These are phyloP conservation scores for Termitomyces sp. DNA, from an alignment of 768 basidiomycete genomes.

Conservation along the genomic window DNA sequence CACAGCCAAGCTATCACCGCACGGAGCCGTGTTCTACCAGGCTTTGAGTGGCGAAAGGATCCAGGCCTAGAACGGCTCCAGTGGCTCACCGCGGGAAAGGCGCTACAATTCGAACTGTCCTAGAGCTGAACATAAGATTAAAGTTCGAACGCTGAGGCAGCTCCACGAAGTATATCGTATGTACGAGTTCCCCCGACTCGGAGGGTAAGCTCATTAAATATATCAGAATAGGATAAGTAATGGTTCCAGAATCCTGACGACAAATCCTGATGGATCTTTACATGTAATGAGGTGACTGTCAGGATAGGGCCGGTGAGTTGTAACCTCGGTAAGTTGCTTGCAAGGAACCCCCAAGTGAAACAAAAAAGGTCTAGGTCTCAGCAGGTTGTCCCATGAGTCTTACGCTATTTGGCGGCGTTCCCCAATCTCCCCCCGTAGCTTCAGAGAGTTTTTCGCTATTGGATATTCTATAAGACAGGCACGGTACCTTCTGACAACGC, in stretches of 20 bases:
- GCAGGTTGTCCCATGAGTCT: conserved; percentile 4
- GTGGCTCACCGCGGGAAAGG: not conserved
- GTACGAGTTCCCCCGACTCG: not conserved
- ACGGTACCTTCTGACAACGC: not conserved
- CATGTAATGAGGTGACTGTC: no score
- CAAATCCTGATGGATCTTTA: no score
- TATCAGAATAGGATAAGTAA: no score
- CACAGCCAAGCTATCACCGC: not conserved
- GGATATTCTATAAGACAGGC: not conserved
- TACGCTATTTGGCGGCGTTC: not conserved
- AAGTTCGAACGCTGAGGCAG: not conserved
- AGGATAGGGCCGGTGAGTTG: no score
- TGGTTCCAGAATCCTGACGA: no score
- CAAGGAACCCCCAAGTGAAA: no score
- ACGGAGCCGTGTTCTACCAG: not conserved
- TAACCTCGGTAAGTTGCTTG: no score
- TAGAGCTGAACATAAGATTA: not conserved
- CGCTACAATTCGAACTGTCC: not conserved
- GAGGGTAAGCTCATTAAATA: not conserved
- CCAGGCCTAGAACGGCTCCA: not conserved
- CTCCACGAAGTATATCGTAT: not conserved
- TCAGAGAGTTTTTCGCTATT: conserved; percentile 1
- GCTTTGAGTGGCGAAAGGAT: not conserved
- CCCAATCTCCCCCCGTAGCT: not conserved
- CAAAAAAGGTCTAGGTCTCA: not conserved